Base-by-base conservation (phyloP, 2,329 filamentous ascomycete genomes). In the Phialophora macrospora region DNA sequence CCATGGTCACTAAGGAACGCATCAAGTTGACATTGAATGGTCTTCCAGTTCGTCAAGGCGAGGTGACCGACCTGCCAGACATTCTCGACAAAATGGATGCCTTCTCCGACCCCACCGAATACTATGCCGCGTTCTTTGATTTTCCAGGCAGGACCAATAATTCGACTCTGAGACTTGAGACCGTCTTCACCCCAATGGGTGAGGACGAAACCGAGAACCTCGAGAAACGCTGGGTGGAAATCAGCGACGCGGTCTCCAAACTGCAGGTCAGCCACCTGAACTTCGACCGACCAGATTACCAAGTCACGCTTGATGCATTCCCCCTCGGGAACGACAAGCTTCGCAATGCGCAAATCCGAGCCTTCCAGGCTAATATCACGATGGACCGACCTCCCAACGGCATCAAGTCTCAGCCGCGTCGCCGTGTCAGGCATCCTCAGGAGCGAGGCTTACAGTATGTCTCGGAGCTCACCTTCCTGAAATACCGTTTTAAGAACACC, bases 101-200 rank as follows among this genome's bases (percentile, higher is more conserved):
- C 44, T 52, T 73, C 71, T 6, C 67, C 76, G 20, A 70, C 8
- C 68, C 72, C 7, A 74, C 75, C 24, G 75, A 75, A 7, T 71
- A 71, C 2, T 80, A 78, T 64, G 77, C 78, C 1, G 78, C 78
- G 1, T 78, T 75, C 44, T 79, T 81, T 55, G 79, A 81, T 52
- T 80, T 81, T 30, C 30, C 72, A 14, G 74, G 72, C 2, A 60
- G 64, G 4, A 67, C 73, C 32, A 72, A 69, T 3, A 69, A 62
- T 24, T 64, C 55, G 9, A 60, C 74, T 26, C 73, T 81, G 24
- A 76, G 77, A 12, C 70, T 81, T 11, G 79, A 81, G 63, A 74
- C 74, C 4, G 74, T 68, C 30, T 65, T 71, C 49, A 26, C 59
- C 22, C 62, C 63, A 7, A 48, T 57, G 17, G 60, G 62, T 11